These are phyloP conservation scores for Coemansia sp. DNA, from an alignment of 192 early-diverging fungal genomes.

Conservation along the genomic window DNA sequence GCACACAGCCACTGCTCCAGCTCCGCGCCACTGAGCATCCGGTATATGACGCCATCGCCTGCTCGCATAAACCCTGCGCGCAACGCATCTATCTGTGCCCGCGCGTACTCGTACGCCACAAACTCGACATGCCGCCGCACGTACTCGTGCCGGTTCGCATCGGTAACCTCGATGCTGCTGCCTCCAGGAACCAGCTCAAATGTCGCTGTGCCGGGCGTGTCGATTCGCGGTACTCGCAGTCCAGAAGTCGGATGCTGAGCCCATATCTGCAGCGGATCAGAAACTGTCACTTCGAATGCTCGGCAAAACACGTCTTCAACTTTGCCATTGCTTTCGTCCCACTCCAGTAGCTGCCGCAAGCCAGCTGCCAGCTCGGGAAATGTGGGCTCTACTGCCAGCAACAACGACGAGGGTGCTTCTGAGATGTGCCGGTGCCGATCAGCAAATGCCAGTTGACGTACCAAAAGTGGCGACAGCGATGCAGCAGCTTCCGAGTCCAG, in stretches of 20 bases:
- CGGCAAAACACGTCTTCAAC: constrained; percentile 82
- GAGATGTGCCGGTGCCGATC: background rate
- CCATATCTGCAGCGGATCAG: constrained; percentile 30
- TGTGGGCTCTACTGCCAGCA: background rate
- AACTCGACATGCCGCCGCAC: constrained; percentile 70
- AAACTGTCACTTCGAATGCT: constrained; percentile 81
- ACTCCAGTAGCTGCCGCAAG: constrained; percentile 73
- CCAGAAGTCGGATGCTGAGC: too few species aligned
- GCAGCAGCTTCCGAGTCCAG: constrained; percentile 58
- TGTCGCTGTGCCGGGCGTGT: background rate
- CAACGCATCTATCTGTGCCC: constrained; percentile 68
- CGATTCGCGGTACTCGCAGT: background rate
- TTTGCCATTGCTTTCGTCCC: constrained; percentile 63
- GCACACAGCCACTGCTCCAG: constrained; percentile 75
- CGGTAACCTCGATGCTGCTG: constrained; percentile 69
- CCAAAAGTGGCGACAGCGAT: constrained; percentile 70
- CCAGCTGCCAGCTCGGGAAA: constrained; percentile 69
- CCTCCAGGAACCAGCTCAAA: constrained; percentile 50
- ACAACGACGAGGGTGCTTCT: background rate
- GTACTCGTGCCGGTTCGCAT: constrained; percentile 68
- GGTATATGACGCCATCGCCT: constrained; percentile 47
- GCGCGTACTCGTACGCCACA: constrained; percentile 61
- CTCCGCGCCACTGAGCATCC: constrained; percentile 61
- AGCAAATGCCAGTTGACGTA: constrained; percentile 59
- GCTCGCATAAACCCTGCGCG: constrained; percentile 69